Evolutionary conservation across 2,329 filamentous ascomycete genomes (phyloP), one percentile per base, ranked within the genome.

Genomic region (Penicillium sp.): DNA sequence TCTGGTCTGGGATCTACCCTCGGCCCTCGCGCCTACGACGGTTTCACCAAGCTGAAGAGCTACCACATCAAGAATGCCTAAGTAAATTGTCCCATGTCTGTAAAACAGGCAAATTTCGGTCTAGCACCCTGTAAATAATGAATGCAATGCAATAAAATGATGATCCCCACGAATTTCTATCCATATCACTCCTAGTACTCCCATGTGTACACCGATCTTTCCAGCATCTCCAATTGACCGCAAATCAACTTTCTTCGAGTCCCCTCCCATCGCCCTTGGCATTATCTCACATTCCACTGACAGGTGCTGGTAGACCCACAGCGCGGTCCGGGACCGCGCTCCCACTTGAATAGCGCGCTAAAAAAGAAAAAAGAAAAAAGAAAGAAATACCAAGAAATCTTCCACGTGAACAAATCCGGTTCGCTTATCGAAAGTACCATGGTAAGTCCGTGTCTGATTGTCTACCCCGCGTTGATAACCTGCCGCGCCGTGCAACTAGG

Each of bases 31-130:
- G 92, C 91, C 11, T 97, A 92, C 69, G 92, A 96, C 65, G 90
- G 93, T 68, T 96, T 96, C 69, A 88, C 93, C 66, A 94, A 92
- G 81, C 81, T 95, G 67, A 96, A 96, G 86, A 96, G 90, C 79
- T 95, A 87, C 75, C 92, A 97, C 73, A 75, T 96, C 69, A 96
- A 70, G 44, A 54, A 64, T 37, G 46, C 33, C 42, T 45, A 45
- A 29, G 21, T n/a, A 40, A 24, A 23, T 16, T 9, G 1, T 28
- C 1, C 14, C n/a, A 18, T 2, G 9, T 18, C 5, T 7, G 3
- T 16, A 5, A 34, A 34, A 16, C 26, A 44, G 16, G 16, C 7
- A 18, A 3, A n/a, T 10, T 39, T 13, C 11, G 8, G n/a, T 11
- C 31, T 33, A 43, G 8, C n/a, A 46, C 6, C 34, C 10, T 49